Evolutionary conservation across 352 stramenopile species (phyloP).

Genomic region (Pythium vanterpoolii): DNA sequence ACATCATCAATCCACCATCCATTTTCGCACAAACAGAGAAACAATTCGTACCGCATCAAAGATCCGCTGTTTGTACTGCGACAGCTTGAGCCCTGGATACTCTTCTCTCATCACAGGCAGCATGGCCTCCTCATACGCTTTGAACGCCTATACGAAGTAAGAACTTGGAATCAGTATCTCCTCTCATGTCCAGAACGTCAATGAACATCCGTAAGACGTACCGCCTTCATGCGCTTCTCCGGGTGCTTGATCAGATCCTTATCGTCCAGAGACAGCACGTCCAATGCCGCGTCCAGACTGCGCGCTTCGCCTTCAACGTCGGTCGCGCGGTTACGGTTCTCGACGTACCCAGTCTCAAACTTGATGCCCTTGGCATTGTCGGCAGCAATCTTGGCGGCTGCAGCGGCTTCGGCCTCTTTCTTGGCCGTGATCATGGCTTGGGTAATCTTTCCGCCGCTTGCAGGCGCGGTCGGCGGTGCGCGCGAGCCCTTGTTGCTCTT

Average conservation of each 20-base stretch:
- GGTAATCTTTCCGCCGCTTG: conserved; percentile 42
- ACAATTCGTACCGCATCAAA: conserved; percentile 57
- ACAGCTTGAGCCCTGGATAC: conserved; percentile 72
- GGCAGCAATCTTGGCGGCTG: conserved; percentile 27
- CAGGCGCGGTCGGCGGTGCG: conserved; percentile 21
- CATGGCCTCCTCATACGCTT: conserved; percentile 75
- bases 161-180: background rate
- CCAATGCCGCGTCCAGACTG: conserved; percentile 60
- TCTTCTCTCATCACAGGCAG: conserved; percentile 67
- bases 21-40: background rate
- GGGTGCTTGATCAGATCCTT: conserved; percentile 62
- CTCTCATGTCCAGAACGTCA: background rate
- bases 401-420: conserved; percentile 39
- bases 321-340: conserved; percentile 58
- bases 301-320: conserved; percentile 47
- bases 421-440: conserved; percentile 45
- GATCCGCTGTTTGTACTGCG: conserved; percentile 80
- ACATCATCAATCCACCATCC: background rate
- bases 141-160: conserved; percentile 44
- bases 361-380: conserved; percentile 59
- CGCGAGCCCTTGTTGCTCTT: conserved; percentile 64
- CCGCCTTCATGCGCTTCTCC: conserved; percentile 64
- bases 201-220: conserved; percentile 20
- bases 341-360: conserved; percentile 47
- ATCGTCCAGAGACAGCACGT: conserved; percentile 48